phyloP scores from a whole-genome alignment of 2,329 filamentous ascomycete genomes.

The Paraphoma chrysanthemicola region DNA sequence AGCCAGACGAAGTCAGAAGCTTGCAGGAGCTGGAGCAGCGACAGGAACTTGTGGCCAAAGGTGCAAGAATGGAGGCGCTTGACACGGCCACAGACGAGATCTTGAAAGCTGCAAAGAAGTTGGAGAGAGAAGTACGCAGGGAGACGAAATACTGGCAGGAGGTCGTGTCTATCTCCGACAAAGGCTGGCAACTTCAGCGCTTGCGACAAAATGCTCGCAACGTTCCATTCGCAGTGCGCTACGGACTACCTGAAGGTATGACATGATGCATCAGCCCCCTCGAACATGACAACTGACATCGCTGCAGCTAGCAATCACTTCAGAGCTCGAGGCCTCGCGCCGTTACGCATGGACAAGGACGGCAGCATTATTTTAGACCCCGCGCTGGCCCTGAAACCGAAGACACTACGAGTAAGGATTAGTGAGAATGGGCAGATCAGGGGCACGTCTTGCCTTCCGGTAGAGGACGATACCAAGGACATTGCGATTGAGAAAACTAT shows the following conservation, averaged over 20 bases:
- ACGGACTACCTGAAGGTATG: slow-evolving; percentile 81
- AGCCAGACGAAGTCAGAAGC: slow-evolving; percentile 23
- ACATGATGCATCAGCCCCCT: too few relatives aligned
- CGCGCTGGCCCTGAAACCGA: slow-evolving; percentile 62
- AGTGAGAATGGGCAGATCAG: slow-evolving; percentile 64
- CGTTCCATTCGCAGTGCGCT: slow-evolving; percentile 83
- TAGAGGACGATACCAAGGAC: slow-evolving; percentile 48
- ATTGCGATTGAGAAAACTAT: slow-evolving; percentile 72
- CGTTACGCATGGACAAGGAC: slow-evolving; percentile 75
- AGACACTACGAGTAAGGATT: slow-evolving; percentile 72
- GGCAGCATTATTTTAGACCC: slow-evolving; percentile 78
- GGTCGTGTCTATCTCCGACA: slow-evolving; percentile 78
- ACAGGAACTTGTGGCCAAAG: slow-evolving; percentile 61
- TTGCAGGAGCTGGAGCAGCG: slow-evolving; percentile 48
- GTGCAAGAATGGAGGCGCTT: slow-evolving; percentile 81
- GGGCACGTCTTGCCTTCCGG: slow-evolving; percentile 58
- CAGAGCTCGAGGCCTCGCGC: slow-evolving; percentile 77
- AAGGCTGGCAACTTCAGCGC: slow-evolving; percentile 77
- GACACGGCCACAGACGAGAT: slow-evolving; percentile 77
- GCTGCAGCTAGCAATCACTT: slow-evolving; percentile 61
- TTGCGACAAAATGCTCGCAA: slow-evolving; percentile 60
- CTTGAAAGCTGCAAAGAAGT: slow-evolving; percentile 71
- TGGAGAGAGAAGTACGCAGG: slow-evolving; percentile 77
- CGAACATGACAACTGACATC: slow-evolving; percentile 9
- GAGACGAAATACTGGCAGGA: slow-evolving; percentile 92